Base-by-base conservation (phyloP, 2,329 filamentous ascomycete genomes). In the Fusarium austroafricanum region DNA sequence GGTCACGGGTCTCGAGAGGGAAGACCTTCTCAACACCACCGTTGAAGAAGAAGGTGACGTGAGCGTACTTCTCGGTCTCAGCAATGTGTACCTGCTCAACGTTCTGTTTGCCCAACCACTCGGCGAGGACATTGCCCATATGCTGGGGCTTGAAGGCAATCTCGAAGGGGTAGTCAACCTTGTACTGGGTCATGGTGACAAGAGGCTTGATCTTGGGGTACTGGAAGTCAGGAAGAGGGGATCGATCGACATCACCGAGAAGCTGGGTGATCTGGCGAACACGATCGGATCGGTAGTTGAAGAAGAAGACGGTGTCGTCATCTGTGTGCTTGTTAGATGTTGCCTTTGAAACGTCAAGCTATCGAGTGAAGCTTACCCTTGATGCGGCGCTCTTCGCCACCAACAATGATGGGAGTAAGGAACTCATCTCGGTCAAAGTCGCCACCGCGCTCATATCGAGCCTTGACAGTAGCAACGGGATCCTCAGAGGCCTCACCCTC, bases 11-110 rank as follows among this genome's bases (percentile, higher is more conserved):
- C 83, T 99, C 96, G 46, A 94, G 90, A 54, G 92, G 89, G 82
- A 97, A 99, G 68, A 93, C 92, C 85, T 97, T 97, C 84, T 99
- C 96, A 53, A 97, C 92, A 77, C 96, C 96, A 59, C 96, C 96
- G 83, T 99, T 99, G 90, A 98, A 98, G 88, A 98, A 98, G 88
- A 98, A 98, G 58, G 96, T 98, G 69, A 99, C 96, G 83, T 99
- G 96, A 35, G 96, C 96, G 81, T 99, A 99, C 86, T 99, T 99
- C 82, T 99, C 96, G 3, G 96, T 99, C 87, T 99, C 96, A 58
- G 96, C 96, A 72, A 98, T 88, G 84, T 99, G 96, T 72, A 95
- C 96, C 83, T 99, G 96, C 84, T 94, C 90, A 66, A 97, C 86
- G 43, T 87, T 88, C 81, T 98, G 91, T 84, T 95, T 96, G 74